These are phyloP conservation scores for Beta corolliflora DNA, from an alignment of 179 eudicot species.

Conservation along the genomic window DNA sequence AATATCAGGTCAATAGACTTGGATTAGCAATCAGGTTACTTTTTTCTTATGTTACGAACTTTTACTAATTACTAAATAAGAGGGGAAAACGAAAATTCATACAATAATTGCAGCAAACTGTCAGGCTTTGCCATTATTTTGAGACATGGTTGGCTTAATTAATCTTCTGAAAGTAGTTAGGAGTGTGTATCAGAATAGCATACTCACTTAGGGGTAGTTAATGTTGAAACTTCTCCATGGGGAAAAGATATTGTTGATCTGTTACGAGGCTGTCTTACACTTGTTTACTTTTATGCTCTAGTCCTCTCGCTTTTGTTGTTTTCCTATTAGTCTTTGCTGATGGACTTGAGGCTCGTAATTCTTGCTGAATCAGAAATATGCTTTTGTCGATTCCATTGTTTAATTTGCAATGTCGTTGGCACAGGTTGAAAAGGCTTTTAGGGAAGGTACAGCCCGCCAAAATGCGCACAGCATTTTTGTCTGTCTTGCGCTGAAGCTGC, in stretches of 20 bases:
- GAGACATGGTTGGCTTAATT: neutral
- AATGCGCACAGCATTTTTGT: slow-evolving; percentile 99
- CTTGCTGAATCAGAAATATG: slow-evolving; percentile 3
- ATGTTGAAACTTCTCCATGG: neutral
- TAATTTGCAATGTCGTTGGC: slow-evolving; percentile 20
- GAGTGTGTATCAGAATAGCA: neutral
- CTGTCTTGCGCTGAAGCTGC: slow-evolving; percentile 83
- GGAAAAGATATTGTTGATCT: neutral
- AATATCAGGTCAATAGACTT: neutral
- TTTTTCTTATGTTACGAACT: neutral
- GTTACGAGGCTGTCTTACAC: too few relatives aligned
- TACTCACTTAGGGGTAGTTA: neutral
- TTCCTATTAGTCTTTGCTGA: neutral
- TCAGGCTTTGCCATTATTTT: neutral
- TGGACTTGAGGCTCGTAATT: neutral
- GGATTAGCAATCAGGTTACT: neutral
- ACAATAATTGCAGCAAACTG: neutral
- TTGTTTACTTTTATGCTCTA: neutral
- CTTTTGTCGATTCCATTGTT: neutral
- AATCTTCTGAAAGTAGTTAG: too few relatives aligned
- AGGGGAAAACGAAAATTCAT: neutral
- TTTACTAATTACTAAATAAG: neutral
- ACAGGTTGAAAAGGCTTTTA: slow-evolving; percentile 98
- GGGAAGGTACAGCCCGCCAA: slow-evolving; percentile 98
- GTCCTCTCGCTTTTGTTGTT: neutral